These are phyloP conservation scores for Aspergillus alliaceus DNA, from an alignment of 2,329 filamentous ascomycete species.

Conservation along the genomic window DNA sequence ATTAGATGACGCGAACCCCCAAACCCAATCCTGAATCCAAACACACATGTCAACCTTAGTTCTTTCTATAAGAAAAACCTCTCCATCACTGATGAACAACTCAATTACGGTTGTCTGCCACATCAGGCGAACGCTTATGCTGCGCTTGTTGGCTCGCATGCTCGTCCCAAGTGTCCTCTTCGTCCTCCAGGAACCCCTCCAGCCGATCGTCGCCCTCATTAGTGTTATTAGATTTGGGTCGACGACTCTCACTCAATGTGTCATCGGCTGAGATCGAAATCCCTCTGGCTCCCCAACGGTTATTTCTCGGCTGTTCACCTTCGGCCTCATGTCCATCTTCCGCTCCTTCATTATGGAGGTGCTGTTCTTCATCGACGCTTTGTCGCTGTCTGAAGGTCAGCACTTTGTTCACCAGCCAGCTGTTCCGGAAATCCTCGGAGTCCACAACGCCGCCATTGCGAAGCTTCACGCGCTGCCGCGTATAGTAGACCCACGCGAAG, in stretches of 20 bases:
- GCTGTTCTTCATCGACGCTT: conserved; percentile 39
- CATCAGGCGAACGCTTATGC: conserved; percentile 7
- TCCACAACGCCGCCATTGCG: conserved; percentile 85
- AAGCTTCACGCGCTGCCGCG: conserved; percentile 89
- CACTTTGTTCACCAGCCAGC: conserved; percentile 79
- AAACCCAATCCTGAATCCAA: background rate
- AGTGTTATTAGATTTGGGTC: conserved; percentile 8
- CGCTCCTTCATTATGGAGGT: conserved; percentile 31
- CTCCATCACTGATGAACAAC: background rate
- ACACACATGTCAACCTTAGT: background rate
- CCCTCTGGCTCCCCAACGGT: conserved; percentile 58
- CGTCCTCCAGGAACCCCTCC: conserved; percentile 24
- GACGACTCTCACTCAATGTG: conserved; percentile 32
- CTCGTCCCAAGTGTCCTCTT: conserved; percentile 13
- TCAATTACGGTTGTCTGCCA: conserved; percentile 2
- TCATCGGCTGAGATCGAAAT: conserved; percentile 63
- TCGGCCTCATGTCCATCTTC: conserved; percentile 25
- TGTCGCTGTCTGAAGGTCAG: conserved; percentile 55
- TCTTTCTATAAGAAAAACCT: background rate
- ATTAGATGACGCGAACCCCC: background rate
- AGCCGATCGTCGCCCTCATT: conserved; percentile 10
- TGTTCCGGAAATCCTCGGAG: conserved; percentile 79
- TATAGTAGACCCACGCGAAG: conserved; percentile 97
- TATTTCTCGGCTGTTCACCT: conserved; percentile 29
- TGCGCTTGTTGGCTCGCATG: conserved; percentile 1